A percentile compares a stretch with the other conserved stretches of the same genome.
Conservation (phyloP, 148 eudicot species). For the Camellia japonica region DNA sequence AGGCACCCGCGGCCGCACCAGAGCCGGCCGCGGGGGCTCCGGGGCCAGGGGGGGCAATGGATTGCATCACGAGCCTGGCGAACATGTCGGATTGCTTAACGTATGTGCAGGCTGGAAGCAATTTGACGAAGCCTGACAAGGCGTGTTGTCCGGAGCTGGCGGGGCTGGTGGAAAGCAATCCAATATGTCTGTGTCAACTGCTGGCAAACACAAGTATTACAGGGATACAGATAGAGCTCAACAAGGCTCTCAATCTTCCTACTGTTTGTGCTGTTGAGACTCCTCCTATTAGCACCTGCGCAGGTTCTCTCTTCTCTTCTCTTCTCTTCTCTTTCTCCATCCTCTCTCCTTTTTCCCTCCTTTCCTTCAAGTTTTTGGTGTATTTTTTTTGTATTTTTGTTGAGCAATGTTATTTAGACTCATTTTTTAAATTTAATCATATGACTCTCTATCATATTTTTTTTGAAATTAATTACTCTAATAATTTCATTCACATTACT, state of each 20-base stretch:
- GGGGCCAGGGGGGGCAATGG: constrained; percentile 23
- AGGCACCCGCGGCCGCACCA: too few relatives aligned
- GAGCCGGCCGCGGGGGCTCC: constrained; percentile 8
- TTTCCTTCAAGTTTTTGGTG: too few relatives aligned
- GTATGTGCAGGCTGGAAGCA: constrained; percentile 48
- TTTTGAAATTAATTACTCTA: too few relatives aligned
- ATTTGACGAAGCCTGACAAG: constrained; percentile 35
- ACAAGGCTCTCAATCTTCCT: constrained; percentile 54
- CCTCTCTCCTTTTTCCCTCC: too few relatives aligned
- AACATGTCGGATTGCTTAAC: constrained; percentile 56
- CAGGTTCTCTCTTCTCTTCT: constrained; percentile 24
- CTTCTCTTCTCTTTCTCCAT: neutral
- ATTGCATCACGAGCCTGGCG: constrained; percentile 33
- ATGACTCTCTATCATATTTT: too few relatives aligned
- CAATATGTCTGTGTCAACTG: constrained; percentile 51
- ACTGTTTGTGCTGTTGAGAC: constrained; percentile 34
- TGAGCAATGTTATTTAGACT: too few relatives aligned
- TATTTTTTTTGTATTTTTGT: too few relatives aligned
- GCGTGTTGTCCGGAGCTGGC: constrained; percentile 59
- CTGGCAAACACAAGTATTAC: constrained; percentile 29
- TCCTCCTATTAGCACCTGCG: constrained; percentile 48
- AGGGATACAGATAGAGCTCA: constrained; percentile 38
- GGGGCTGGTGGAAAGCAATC: constrained; percentile 46
- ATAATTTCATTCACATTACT: too few relatives aligned
- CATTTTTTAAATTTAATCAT: too few relatives aligned